phyloP scores from a whole-genome alignment of 768 basidiomycete genomes.

The Mycena maculata region DNA sequence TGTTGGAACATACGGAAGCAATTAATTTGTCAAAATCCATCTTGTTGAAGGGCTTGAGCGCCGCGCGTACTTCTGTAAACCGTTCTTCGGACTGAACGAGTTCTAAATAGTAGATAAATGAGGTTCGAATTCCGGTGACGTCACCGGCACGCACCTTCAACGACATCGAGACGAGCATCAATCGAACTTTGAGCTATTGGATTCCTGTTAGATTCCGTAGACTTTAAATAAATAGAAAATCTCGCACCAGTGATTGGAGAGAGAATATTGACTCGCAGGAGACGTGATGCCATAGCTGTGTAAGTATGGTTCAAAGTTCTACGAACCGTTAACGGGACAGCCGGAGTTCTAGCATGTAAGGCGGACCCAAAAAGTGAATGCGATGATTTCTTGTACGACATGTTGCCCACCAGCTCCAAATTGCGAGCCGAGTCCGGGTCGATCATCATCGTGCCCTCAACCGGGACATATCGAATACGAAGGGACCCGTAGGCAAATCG shows the following conservation, averaged over 20 bases:
- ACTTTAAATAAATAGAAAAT: neutral
- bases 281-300: slow-evolving; percentile 90
- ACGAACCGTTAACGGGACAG: neutral
- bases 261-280: slow-evolving; percentile 83
- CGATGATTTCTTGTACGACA: slow-evolving; percentile 69
- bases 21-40: slow-evolving; percentile 92
- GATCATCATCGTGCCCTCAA: slow-evolving; percentile 95
- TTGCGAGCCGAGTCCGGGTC: slow-evolving; percentile 90
- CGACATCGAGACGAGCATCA: slow-evolving; percentile 86
- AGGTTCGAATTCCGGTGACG: slow-evolving; percentile 9
- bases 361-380: slow-evolving; percentile 87
- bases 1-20: slow-evolving; percentile 59
- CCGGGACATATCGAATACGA: slow-evolving; percentile 78
- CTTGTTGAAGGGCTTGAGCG: slow-evolving; percentile 77
- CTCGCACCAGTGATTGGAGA: slow-evolving; percentile 81
- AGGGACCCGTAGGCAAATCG: slow-evolving; percentile 78
- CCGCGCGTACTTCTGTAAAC: slow-evolving; percentile 75
- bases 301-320: slow-evolving; percentile 84
- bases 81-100: slow-evolving; percentile 81
- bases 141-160: slow-evolving; percentile 66
- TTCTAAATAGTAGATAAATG: slow-evolving; percentile 57
- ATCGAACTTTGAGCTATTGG: slow-evolving; percentile 74
- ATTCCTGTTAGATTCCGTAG: too few species aligned
- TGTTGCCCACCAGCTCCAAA: slow-evolving; percentile 89
- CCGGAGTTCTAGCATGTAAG: slow-evolving; percentile 1